A percentile compares a stretch with the other conserved stretches of the same genome.
phyloP scores from a whole-genome alignment of 1,139 yeast species.

The Yamadazyma jaroonii region DNA sequence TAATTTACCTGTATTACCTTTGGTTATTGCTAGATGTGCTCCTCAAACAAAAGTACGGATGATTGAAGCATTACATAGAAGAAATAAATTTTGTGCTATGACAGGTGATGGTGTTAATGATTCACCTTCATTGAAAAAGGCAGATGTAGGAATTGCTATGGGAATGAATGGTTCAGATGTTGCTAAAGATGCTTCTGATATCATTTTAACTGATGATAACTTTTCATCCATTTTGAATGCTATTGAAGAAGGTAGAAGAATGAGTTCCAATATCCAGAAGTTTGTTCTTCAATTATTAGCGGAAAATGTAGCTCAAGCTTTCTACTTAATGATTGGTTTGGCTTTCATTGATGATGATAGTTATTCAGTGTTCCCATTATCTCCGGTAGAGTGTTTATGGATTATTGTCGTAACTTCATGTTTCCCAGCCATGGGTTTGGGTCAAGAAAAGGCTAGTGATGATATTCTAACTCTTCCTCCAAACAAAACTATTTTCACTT shows the following conservation, averaged over 20 bases:
- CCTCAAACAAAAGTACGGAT: conserved; percentile 52
- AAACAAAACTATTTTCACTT: conserved; percentile 28
- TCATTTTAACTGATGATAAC: conserved; percentile 51
- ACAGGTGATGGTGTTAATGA: conserved; percentile 42
- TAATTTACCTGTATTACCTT: conserved; percentile 31
- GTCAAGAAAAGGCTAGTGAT: conserved; percentile 31
- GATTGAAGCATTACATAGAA: conserved; percentile 49
- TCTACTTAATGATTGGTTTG: conserved; percentile 36
- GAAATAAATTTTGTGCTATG: conserved; percentile 40
- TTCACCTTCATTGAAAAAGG: conserved; percentile 35
- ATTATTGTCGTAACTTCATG: conserved; percentile 36
- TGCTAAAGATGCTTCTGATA: conserved; percentile 58
- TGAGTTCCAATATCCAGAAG: conserved; percentile 46
- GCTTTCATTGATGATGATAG: conserved; percentile 31
- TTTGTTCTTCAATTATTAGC: conserved; percentile 48
- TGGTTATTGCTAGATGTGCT: conserved; percentile 50
- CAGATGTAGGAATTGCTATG: conserved; percentile 44
- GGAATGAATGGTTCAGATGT: conserved; percentile 53
- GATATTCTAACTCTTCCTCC: conserved; percentile 31
- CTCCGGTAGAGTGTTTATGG: conserved; percentile 39
- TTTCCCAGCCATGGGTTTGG: conserved; percentile 42
- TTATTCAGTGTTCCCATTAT: conserved; percentile 33
- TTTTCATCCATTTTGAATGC: conserved; percentile 53
- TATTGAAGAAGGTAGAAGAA: conserved; percentile 49
- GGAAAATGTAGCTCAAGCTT: conserved; percentile 50